Evolutionary conservation across 2,329 filamentous ascomycete genomes (phyloP).

Genomic region (Mycosphaerella arachidis): DNA sequence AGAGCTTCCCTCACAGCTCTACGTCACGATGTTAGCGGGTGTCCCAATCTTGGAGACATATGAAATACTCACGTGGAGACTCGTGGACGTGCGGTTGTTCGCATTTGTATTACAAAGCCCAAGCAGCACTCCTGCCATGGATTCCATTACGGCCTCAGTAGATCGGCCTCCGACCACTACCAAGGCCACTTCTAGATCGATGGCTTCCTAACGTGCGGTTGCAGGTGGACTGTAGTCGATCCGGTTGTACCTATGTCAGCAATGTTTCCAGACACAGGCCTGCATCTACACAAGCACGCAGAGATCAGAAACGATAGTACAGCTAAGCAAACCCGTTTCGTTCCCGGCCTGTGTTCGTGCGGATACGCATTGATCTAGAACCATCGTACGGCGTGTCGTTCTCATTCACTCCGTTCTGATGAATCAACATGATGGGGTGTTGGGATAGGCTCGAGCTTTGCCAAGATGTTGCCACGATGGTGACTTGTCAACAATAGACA

Average conservation of each 20-base stretch:
- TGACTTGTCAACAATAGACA: too few species aligned
- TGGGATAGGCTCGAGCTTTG: too few species aligned
- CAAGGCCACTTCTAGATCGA: background rate
- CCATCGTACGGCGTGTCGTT: background rate
- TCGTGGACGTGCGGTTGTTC: conserved; percentile 66
- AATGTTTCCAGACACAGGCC: background rate
- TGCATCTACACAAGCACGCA: background rate
- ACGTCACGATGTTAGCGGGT: conserved; percentile 45
- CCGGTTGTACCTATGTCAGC: background rate
- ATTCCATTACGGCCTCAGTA: too few species aligned
- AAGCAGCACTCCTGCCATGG: background rate
- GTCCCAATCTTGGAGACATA: background rate
- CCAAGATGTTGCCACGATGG: too few species aligned
- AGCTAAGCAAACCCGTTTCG: too few species aligned
- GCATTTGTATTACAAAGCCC: conserved; percentile 30
- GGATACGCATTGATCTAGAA: background rate
- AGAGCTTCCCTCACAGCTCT: conserved; percentile 45
- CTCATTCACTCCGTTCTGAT: background rate
- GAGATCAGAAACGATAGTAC: too few species aligned
- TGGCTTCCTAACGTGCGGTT: background rate
- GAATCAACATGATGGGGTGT: background rate
- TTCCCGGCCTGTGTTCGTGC: too few species aligned
- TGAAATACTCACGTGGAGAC: conserved; percentile 44
- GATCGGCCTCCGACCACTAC: too few species aligned
- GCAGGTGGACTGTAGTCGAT: background rate